Evolutionary conservation across 2,329 filamentous ascomycete genomes (phyloP).

Genomic region (Fusarium illudens): DNA sequence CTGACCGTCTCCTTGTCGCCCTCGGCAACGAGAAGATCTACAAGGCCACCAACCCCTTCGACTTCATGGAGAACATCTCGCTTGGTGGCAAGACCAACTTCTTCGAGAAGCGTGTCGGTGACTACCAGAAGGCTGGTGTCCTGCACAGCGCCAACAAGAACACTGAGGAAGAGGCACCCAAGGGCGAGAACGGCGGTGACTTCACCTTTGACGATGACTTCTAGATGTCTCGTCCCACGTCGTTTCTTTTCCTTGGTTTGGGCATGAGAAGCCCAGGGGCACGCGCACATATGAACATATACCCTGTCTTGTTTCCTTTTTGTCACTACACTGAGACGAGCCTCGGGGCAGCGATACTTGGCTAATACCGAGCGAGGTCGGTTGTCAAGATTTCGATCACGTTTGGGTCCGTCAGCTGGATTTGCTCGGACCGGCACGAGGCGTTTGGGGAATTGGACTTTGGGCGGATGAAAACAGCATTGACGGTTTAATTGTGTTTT

Average conservation of each 20-base stretch:
- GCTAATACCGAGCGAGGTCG: conserved; percentile 15
- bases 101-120: conserved; percentile 99
- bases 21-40: conserved; percentile 96
- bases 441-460: conserved; percentile 35
- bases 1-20: conserved; percentile 90
- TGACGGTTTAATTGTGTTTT: conserved; percentile 33
- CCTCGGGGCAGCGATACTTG: conserved; percentile 33
- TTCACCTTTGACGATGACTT: conserved; percentile 98
- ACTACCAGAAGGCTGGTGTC: conserved; percentile 99
- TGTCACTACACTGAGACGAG: conserved; percentile 37
- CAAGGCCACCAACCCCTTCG: conserved; percentile 93
- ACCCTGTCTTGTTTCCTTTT: conserved; percentile 37
- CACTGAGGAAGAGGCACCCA: conserved; percentile 60
- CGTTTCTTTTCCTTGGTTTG: conserved; percentile 10
- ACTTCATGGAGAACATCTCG: conserved; percentile 99
- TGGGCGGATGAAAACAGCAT: conserved; percentile 39
- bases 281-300: conserved; percentile 35
- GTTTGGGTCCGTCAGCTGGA: conserved; percentile 33
- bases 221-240: conserved; percentile 59
- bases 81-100: conserved; percentile 99
- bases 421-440: conserved; percentile 27
- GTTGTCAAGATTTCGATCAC: conserved; percentile 19
- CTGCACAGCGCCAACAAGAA: conserved; percentile 87
- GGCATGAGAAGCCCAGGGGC: neutral
- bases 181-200: conserved; percentile 73